Evolutionary conservation across 352 stramenopile species (phyloP).

Genomic region (Globisporangium recalcitrans): DNA sequence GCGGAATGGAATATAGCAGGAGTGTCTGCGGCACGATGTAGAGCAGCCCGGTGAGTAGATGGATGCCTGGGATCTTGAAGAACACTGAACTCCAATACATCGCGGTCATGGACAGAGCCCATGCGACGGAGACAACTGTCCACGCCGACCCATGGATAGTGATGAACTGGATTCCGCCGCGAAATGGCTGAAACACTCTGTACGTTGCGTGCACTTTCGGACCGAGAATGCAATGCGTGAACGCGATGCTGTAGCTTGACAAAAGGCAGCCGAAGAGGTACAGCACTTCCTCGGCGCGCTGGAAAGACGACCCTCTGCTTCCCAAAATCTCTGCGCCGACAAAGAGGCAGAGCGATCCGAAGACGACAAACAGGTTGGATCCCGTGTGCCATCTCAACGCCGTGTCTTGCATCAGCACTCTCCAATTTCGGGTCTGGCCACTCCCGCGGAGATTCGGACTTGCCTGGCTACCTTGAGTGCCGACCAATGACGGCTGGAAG

Average conservation of each 20-base stretch:
- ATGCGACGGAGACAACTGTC: constrained; percentile 39
- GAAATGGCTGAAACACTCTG: constrained; percentile 41
- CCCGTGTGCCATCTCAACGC: constrained; percentile 25
- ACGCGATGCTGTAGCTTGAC: constrained; percentile 30
- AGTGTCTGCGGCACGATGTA: constrained; percentile 37
- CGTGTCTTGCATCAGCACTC: constrained; percentile 15
- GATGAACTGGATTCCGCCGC: constrained; percentile 41
- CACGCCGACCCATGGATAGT: constrained; percentile 47
- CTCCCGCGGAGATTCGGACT: background rate
- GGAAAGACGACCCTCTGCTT: constrained; percentile 20
- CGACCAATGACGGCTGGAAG: constrained; percentile 16
- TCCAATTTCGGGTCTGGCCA: constrained; percentile 14
- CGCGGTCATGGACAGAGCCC: constrained; percentile 33
- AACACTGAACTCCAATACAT: constrained; percentile 46
- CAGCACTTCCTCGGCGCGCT: constrained; percentile 33
- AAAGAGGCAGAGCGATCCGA: constrained; percentile 31
- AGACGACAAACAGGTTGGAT: constrained; percentile 26
- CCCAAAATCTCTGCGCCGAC: constrained; percentile 26
- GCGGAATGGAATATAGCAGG: constrained; percentile 31
- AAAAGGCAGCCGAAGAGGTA: constrained; percentile 42
- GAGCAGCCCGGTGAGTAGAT: constrained; percentile 36
- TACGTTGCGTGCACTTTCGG: constrained; percentile 35
- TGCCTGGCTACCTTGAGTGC: background rate
- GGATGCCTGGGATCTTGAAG: constrained; percentile 37
- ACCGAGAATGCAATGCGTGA: constrained; percentile 34